These are phyloP conservation scores for Calcarisporium arbuscula DNA, from an alignment of 2,329 filamentous ascomycete species.

Conservation along the genomic window DNA sequence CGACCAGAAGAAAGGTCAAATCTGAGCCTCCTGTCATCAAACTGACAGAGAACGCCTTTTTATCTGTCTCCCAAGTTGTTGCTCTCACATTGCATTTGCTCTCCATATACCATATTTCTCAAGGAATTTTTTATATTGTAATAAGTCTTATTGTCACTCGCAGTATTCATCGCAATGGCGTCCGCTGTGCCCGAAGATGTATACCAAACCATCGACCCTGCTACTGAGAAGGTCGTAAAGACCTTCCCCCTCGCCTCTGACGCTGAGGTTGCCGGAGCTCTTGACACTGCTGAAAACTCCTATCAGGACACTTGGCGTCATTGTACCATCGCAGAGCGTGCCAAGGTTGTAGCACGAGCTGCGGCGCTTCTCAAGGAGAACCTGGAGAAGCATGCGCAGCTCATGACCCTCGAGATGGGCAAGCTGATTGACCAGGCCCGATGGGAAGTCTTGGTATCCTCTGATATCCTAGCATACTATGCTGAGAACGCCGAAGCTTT, in stretches of 20 bases:
- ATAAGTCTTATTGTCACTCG: no score
- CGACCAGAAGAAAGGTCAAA: no score
- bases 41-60: no score
- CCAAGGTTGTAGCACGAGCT: background rate
- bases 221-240: conserved; percentile 1
- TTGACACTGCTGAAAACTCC: conserved; percentile 4
- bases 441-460: background rate
- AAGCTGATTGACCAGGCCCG: background rate
- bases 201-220: conserved; percentile 2
- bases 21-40: no score
- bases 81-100: no score
- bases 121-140: no score
- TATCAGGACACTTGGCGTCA: conserved; percentile 3
- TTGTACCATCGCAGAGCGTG: background rate
- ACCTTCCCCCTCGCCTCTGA: conserved; percentile 1
- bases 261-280: conserved; percentile 1
- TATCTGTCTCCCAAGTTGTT: no score
- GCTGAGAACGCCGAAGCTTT: conserved; percentile 3
- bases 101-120: no score
- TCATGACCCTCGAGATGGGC: conserved; percentile 3
- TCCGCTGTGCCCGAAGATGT: no score
- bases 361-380: conserved; percentile 3
- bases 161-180: no score
- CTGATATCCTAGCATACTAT: conserved; percentile 2
- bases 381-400: conserved; percentile 2